Conservation (phyloP, 495 filamentous ascomycete genomes). For the Aspergillus incahuasiensis region DNA sequence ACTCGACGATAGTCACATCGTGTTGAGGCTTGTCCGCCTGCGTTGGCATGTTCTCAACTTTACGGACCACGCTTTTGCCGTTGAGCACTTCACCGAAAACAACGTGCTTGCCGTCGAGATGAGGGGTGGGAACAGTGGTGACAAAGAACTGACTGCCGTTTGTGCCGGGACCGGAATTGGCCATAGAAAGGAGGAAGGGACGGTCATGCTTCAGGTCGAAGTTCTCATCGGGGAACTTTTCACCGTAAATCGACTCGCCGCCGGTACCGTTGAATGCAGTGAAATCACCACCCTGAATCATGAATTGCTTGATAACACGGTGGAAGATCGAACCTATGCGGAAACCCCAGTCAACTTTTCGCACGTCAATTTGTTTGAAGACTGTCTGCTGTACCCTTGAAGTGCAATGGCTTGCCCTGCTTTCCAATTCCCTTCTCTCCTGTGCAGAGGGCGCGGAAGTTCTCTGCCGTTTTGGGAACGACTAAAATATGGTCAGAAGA, state of each 20-base stretch:
- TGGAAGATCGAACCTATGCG: constrained; percentile 73
- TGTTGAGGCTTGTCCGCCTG: constrained; percentile 72
- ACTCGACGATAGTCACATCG: constrained; percentile 74
- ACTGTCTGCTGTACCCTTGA: constrained; percentile 43
- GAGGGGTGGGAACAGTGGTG: constrained; percentile 88
- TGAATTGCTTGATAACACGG: constrained; percentile 97
- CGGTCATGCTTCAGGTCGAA: constrained; percentile 91
- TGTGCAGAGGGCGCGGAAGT: constrained; percentile 93
- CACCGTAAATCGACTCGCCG: constrained; percentile 96
- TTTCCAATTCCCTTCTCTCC: constrained; percentile 86
- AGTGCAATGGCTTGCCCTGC: constrained; percentile 76
- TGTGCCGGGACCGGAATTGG: constrained; percentile 89
- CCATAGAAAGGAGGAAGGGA: constrained; percentile 94
- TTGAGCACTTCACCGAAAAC: constrained; percentile 60
- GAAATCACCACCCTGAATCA: constrained; percentile 99
- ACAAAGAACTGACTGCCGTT: constrained; percentile 99
- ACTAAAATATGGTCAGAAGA: constrained; percentile 42
- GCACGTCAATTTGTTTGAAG: not conserved
- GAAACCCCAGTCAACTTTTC: not conserved
- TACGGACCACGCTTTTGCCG: constrained; percentile 85
- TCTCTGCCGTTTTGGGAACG: constrained; percentile 87
- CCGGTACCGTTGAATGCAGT: constrained; percentile 94
- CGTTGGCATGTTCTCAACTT: constrained; percentile 84
- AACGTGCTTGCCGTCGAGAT: constrained; percentile 92
- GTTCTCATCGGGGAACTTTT: constrained; percentile 97